phyloP scores from a whole-genome alignment of 108 stramenopile species.

The Cyclotella sp. region DNA sequence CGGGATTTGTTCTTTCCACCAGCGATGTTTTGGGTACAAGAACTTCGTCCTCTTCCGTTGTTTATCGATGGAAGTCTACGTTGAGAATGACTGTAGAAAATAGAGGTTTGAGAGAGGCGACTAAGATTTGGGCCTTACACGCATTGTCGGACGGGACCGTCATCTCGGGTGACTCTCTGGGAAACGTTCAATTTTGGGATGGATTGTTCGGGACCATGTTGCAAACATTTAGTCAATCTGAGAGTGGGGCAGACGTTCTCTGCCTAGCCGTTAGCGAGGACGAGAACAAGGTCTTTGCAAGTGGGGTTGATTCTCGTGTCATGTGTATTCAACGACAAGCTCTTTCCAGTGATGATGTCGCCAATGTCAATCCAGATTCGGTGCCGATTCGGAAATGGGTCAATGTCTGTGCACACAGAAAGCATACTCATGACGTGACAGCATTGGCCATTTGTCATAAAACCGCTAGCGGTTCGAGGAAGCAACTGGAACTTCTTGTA shows the following conservation, averaged over 20 bases:
- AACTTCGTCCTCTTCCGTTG: slow-evolving; percentile 43
- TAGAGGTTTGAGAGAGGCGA: slow-evolving; percentile 66
- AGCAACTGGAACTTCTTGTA: slow-evolving; percentile 67
- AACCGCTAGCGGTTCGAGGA: slow-evolving; percentile 10
- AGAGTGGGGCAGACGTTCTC: slow-evolving; percentile 85
- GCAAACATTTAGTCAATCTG: slow-evolving; percentile 84
- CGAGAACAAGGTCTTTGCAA: slow-evolving; percentile 86
- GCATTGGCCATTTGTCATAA: slow-evolving; percentile 73
- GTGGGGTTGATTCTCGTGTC: slow-evolving; percentile 93
- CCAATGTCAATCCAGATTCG: slow-evolving; percentile 12
- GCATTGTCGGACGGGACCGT: slow-evolving; percentile 83
- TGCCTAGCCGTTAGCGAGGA: slow-evolving; percentile 75
- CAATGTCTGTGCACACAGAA: slow-evolving; percentile 80
- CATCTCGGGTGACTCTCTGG: slow-evolving; percentile 89
- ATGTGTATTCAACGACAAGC: slow-evolving; percentile 75
- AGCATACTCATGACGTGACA: slow-evolving; percentile 94
- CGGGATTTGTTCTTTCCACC: slow-evolving; percentile 40
- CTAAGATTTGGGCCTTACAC: slow-evolving; percentile 88
- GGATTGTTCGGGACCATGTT: slow-evolving; percentile 80
- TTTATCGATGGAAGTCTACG: slow-evolving; percentile 55
- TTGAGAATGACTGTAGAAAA: slow-evolving; percentile 91
- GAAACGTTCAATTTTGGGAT: slow-evolving; percentile 94
- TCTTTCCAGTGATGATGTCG: not conserved
- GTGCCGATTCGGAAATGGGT: slow-evolving; percentile 70
- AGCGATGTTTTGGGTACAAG: not conserved